A percentile compares a stretch with the other conserved stretches of the same genome.
Evolutionary conservation across 2,329 filamentous ascomycete genomes (phyloP).

Genomic region (Trichoderma semiorbis): DNA sequence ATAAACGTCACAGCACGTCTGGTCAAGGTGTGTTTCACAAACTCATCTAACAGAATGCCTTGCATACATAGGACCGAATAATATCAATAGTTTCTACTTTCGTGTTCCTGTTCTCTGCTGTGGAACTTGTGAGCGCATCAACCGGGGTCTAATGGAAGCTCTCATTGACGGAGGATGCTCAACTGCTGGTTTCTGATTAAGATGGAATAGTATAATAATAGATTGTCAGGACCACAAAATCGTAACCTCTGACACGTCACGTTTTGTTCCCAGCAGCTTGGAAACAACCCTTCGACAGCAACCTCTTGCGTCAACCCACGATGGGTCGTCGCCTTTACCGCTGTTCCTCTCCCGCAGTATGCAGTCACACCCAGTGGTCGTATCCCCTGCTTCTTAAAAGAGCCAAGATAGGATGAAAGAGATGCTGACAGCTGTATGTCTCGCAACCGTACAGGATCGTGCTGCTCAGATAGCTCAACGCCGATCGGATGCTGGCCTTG

Average conservation of each 20-base stretch:
- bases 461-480: constrained; percentile 10
- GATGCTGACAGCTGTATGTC: constrained; percentile 22
- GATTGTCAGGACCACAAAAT: background rate
- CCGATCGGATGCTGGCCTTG: constrained; percentile 10
- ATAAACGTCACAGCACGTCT: constrained; percentile 18
- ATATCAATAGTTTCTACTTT: constrained; percentile 8
- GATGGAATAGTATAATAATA: background rate
- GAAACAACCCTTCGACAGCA: background rate
- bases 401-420: constrained; percentile 12
- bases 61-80: constrained; percentile 17
- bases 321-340: background rate
- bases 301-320: background rate
- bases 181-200: background rate
- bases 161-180: background rate
- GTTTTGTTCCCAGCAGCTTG: background rate
- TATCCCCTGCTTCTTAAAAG: background rate
- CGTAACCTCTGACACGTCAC: background rate
- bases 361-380: constrained; percentile 1
- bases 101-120: constrained; percentile 7
- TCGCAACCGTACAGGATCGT: constrained; percentile 20
- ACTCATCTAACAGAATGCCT: background rate
- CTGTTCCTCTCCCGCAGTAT: background rate
- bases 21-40: constrained; percentile 13
- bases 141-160: background rate
- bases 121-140: constrained; percentile 9